These are phyloP conservation scores for Geotrichum siamense DNA, from an alignment of 1,139 yeast species.

Conservation along the genomic window DNA sequence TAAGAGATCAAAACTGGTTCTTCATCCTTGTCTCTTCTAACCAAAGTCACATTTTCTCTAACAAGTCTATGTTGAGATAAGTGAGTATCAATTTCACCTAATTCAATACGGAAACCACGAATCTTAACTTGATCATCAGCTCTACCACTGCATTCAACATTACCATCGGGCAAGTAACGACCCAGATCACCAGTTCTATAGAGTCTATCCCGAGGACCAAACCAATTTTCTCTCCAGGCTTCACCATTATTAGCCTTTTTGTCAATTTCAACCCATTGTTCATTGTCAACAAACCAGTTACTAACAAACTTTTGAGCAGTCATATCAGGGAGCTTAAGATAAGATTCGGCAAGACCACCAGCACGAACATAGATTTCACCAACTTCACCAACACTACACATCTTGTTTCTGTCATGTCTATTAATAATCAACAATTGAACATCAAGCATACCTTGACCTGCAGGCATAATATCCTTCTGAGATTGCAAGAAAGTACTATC, in stretches of 20 bases:
- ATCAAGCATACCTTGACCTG: slow-evolving; percentile 94
- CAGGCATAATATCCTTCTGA: slow-evolving; percentile 95
- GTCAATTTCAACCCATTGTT: slow-evolving; percentile 55
- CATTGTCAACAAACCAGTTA: slow-evolving; percentile 74
- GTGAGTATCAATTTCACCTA: slow-evolving; percentile 97
- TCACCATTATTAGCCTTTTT: slow-evolving; percentile 39
- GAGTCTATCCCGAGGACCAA: slow-evolving; percentile 90
- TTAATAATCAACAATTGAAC: slow-evolving; percentile 93
- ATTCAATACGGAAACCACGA: slow-evolving; percentile 95
- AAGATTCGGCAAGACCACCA: slow-evolving; percentile 95
- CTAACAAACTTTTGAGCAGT: slow-evolving; percentile 80
- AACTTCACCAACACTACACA: slow-evolving; percentile 97
- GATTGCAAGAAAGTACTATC: slow-evolving; percentile 72
- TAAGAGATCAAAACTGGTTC: slow-evolving; percentile 89
- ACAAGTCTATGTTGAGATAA: slow-evolving; percentile 87
- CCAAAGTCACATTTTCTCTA: slow-evolving; percentile 86
- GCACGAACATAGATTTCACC: slow-evolving; percentile 98
- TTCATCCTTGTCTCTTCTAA: slow-evolving; percentile 86
- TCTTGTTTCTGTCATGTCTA: slow-evolving; percentile 74
- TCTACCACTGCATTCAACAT: slow-evolving; percentile 96
- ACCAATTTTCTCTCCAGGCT: slow-evolving; percentile 77
- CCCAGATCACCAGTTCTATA: slow-evolving; percentile 98
- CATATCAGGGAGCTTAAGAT: slow-evolving; percentile 82
- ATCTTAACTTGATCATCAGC: slow-evolving; percentile 99
- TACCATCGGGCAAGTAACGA: slow-evolving; percentile 91